A percentile compares a stretch with the other conserved stretches of the same genome.
Evolutionary conservation across 495 filamentous ascomycete genomes (phyloP).

Genomic region (Lepraria neglecta): DNA sequence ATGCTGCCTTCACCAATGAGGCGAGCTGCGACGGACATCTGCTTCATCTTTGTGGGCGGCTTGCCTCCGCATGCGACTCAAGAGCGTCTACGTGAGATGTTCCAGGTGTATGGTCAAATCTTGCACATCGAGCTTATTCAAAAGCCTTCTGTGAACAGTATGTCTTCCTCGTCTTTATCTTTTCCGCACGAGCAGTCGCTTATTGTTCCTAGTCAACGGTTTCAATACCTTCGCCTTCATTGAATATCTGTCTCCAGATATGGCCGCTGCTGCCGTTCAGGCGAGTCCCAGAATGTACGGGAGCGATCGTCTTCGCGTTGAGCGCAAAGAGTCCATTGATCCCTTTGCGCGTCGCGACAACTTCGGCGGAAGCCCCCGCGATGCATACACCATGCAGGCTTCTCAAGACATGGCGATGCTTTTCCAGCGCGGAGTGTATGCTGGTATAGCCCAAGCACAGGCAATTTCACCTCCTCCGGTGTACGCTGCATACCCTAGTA

Average conservation of each 20-base stretch:
- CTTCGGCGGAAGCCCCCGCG: conserved; percentile 21
- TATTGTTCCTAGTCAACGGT: conserved; percentile 20
- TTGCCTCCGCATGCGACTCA: conserved; percentile 39
- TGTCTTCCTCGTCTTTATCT: conserved; percentile 11
- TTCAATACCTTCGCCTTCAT: conserved; percentile 49
- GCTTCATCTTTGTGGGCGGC: conserved; percentile 48
- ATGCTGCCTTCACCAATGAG: conserved; percentile 14
- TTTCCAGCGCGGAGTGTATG: conserved; percentile 26
- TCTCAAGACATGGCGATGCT: conserved; percentile 22
- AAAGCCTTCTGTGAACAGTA: conserved; percentile 32
- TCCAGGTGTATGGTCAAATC: conserved; percentile 39
- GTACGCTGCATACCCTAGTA: conserved; percentile 18
- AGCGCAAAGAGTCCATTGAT: conserved; percentile 27
- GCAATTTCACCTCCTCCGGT: conserved; percentile 18
- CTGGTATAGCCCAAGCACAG: conserved; percentile 27
- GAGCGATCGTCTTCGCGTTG: conserved; percentile 26
- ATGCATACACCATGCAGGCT: conserved; percentile 6
- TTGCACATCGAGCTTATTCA: conserved; percentile 38
- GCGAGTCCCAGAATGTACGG: conserved; percentile 16
- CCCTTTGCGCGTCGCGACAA: conserved; percentile 20
- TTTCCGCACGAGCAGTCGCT: conserved; percentile 10
- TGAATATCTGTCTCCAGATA: conserved; percentile 37
- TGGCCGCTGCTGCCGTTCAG: conserved; percentile 37
- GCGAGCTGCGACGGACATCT: conserved; percentile 37
- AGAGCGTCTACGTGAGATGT: conserved; percentile 35